Percentiles rank a stretch among this genome's conserved stretches.
Conservation (phyloP, 1,139 yeast species). For the Yamadazyma epiphylla region DNA sequence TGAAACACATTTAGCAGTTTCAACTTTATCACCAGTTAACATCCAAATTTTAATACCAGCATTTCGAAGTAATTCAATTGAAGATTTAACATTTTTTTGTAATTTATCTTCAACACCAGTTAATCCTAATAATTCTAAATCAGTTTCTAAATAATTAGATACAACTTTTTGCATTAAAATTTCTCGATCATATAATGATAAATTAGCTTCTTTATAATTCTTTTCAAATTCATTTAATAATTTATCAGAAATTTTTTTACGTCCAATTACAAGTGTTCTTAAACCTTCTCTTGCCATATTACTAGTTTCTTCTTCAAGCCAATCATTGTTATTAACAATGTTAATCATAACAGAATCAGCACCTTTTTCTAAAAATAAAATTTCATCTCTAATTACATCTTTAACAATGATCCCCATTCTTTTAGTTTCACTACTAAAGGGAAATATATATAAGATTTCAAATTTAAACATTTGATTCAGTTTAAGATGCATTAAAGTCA, state of each 20-base stretch:
- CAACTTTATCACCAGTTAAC: slow-evolving; percentile 98
- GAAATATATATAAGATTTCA: slow-evolving; percentile 80
- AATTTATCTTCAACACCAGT: slow-evolving; percentile 98
- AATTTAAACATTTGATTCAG: slow-evolving; percentile 51
- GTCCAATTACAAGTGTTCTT: slow-evolving; percentile 88
- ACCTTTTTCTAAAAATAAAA: slow-evolving; percentile 88
- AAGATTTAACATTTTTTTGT: slow-evolving; percentile 85
- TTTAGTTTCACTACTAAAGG: slow-evolving; percentile 92
- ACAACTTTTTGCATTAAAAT: slow-evolving; percentile 65
- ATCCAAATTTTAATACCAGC: slow-evolving; percentile 99
- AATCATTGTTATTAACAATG: slow-evolving; percentile 82
- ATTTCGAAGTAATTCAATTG: slow-evolving; percentile 86
- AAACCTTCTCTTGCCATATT: slow-evolving; percentile 99
- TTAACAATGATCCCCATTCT: slow-evolving; percentile 90
- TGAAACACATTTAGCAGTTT: slow-evolving; percentile 96
- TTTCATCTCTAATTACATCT: slow-evolving; percentile 60
- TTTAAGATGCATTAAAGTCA: slow-evolving; percentile 64
- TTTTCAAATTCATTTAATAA: slow-evolving; percentile 59
- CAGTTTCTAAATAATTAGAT: slow-evolving; percentile 68
- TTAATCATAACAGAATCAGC: slow-evolving; percentile 95
- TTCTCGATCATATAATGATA: slow-evolving; percentile 80
- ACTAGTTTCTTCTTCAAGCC: slow-evolving; percentile 97
- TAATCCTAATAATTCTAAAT: slow-evolving; percentile 81
- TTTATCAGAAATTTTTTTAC: slow-evolving; percentile 59
- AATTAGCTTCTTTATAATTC: slow-evolving; percentile 67